Evolutionary conservation across 129 eudicot species (phyloP).

Genomic region (Flaveria ramosissima): DNA sequence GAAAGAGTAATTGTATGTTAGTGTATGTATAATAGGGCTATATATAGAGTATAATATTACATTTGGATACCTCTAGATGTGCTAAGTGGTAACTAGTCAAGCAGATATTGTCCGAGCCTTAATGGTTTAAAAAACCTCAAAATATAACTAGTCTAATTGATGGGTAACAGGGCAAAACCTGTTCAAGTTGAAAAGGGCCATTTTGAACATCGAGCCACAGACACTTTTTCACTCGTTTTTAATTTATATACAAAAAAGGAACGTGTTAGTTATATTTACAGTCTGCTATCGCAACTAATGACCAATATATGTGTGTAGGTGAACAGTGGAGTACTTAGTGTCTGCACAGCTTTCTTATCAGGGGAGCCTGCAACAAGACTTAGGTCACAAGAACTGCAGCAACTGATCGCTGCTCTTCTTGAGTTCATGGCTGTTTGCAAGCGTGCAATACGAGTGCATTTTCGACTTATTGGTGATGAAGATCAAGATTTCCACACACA

Average conservation of each 20-base stretch:
- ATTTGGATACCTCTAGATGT: no score
- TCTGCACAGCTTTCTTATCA: conserved; percentile 94
- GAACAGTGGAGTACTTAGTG: conserved; percentile 94
- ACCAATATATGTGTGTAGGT: conserved; percentile 54
- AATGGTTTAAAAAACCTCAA: no score
- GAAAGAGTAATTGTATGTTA: no score
- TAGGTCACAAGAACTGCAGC: conserved; percentile 94
- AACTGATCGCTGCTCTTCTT: conserved; percentile 93
- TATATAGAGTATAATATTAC: no score
- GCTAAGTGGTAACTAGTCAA: no score
- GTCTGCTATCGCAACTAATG: neutral
- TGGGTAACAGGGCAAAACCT: no score
- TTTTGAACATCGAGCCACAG: neutral
- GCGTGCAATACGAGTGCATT: conserved; percentile 95
- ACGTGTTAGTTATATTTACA: neutral
- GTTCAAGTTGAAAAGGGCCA: neutral
- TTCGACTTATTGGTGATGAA: conserved; percentile 94
- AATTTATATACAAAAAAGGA: no score
- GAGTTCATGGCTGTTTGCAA: conserved; percentile 99
- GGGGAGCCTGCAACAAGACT: conserved; percentile 99
- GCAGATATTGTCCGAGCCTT: no score
- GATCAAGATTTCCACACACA: conserved; percentile 99
- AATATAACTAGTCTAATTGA: no score
- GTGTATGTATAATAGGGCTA: no score
- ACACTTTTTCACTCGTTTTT: neutral